Conservation (phyloP, 2,329 filamentous ascomycete species). For the Trichoderma sp. region DNA sequence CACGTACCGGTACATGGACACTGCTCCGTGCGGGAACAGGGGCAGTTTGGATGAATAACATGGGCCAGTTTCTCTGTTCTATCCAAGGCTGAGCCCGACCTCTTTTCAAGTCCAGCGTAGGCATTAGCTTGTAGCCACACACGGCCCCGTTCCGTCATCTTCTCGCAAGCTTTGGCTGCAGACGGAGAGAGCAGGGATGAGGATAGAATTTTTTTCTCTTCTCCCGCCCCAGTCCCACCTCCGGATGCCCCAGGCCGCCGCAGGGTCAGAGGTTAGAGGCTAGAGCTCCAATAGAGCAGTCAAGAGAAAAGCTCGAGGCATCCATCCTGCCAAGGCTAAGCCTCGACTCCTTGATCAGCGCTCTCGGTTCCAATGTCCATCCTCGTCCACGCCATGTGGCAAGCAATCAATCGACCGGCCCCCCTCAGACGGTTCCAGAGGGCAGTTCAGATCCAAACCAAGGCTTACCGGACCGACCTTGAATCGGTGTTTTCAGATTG, state of each 20-base stretch:
- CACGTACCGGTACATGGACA: background rate
- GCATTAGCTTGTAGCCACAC: background rate
- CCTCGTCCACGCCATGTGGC: conserved; percentile 2
- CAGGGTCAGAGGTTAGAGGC: background rate
- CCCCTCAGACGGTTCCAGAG: background rate
- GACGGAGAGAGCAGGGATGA: background rate
- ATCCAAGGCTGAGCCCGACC: background rate
- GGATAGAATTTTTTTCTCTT: background rate
- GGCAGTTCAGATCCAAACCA: background rate
- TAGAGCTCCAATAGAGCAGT: background rate
- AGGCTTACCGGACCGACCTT: conserved; percentile 5
- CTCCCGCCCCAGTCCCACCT: conserved; percentile 1
- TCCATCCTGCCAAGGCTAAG: background rate
- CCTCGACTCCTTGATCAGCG: conserved; percentile 16
- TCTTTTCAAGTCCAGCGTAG: background rate
- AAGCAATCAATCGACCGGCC: background rate
- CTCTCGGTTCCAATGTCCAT: background rate
- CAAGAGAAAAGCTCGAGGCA: background rate
- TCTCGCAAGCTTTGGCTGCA: background rate
- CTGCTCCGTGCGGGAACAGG: background rate
- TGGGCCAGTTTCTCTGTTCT: background rate
- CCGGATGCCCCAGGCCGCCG: background rate
- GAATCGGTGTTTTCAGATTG: conserved; percentile 9
- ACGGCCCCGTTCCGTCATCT: conserved; percentile 13
- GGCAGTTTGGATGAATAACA: background rate